Conservation (phyloP, 169 alveolate species). For the Theileria orientalis region DNA sequence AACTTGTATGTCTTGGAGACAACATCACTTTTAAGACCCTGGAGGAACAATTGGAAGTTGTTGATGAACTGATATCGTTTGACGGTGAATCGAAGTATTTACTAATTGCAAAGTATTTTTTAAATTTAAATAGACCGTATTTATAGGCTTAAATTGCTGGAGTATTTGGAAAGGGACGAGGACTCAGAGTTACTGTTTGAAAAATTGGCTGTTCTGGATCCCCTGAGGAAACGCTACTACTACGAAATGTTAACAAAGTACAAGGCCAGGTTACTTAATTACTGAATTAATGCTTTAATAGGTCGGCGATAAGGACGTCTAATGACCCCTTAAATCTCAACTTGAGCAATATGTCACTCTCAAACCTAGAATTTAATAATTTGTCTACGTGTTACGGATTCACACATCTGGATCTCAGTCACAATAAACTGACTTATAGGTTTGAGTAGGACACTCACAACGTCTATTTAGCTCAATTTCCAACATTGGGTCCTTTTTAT, state of each 20-base stretch:
- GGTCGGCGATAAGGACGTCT: neutral
- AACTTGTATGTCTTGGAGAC: neutral
- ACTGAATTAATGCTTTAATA: neutral
- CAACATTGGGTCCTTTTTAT: slow-evolving; percentile 27
- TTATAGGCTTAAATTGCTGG: slow-evolving; percentile 34
- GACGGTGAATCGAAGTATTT: slow-evolving; percentile 43
- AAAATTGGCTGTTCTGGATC: slow-evolving; percentile 20
- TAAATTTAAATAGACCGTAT: neutral
- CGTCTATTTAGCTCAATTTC: slow-evolving; percentile 7
- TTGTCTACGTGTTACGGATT: slow-evolving; percentile 26
- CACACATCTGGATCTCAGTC: slow-evolving; percentile 22
- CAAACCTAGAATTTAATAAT: slow-evolving; percentile 15
- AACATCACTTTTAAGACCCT: slow-evolving; percentile 15
- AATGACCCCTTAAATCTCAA: slow-evolving; percentile 1
- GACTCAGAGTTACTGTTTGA: slow-evolving; percentile 23
- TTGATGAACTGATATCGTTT: slow-evolving; percentile 11
- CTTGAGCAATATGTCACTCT: slow-evolving; percentile 19
- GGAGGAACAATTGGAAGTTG: slow-evolving; percentile 40
- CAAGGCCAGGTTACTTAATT: slow-evolving; percentile 22
- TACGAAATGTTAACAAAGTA: slow-evolving; percentile 7
- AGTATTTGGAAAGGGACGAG: slow-evolving; percentile 14
- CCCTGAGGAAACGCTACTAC: slow-evolving; percentile 18
- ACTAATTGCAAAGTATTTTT: slow-evolving; percentile 30
- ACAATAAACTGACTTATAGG: slow-evolving; percentile 28
- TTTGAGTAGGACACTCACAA: neutral